Evolutionary conservation across 1,284 basidiomycete species (phyloP), one percentile per base, ranked within the genome.

Genomic region (Tilletia caries): DNA sequence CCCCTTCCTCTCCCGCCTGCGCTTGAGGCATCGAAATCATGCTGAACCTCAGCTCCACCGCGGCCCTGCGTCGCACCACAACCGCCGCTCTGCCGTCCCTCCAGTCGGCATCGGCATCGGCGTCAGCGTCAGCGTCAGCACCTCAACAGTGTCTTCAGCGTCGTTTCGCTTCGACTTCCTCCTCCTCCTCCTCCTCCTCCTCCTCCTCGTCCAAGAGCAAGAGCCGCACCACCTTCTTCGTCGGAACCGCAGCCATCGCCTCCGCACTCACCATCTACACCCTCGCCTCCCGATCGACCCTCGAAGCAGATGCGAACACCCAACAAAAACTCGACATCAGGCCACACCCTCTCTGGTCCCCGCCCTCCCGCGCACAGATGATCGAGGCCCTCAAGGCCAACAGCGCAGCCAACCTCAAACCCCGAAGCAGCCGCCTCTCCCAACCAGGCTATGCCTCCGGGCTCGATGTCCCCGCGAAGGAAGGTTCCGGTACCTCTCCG

Each of bases 331-430:
- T 65, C 44, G 46, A 54, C 65, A 50, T 34, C 65, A 43, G 65
- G 8, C 65, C 44, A 8, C 75, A 74, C 52, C 77, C 75, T 43
- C 74, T 81, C 48, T 83, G 81, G 81, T 76, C 77, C 68, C 79
- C 80, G 12, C 81, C 81, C 5, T 76, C 79, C 15, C 77, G 81
- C 32, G 73, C 79, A 23, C 80, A 83, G 75, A 83, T 83, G 81
- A 71, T 83, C 73, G 75, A 78, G 34, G 81, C 81, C 12, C 78
- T 83, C 66, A 77, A 75, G 71, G 72, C 72, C 41, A 79, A 77
- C 29, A 80, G 77, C 3, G 58, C 58, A 15, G 58, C 58, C 58
- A 62, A 62, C 58, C 58, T 62, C 58, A 62, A 23, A 15, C 58
- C 58, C 18, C 58, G 58, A 2, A 62, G 58, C 29, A 62, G 58